These are phyloP conservation scores for Calonectria pseudoreteaudii DNA, from an alignment of 2,329 filamentous ascomycete species.

Conservation along the genomic window DNA sequence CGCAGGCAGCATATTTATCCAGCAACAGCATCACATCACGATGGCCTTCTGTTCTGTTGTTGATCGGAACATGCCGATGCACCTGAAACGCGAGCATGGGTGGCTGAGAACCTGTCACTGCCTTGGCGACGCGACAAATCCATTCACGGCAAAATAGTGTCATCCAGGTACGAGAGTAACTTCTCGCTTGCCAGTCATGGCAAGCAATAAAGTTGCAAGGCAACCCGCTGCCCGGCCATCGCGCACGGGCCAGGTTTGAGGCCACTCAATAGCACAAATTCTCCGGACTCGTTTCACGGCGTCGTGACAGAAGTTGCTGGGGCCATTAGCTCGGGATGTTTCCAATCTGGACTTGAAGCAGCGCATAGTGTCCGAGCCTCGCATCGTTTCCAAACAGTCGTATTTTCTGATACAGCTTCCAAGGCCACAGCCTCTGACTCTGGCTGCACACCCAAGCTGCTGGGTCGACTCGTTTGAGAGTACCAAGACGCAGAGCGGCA, in stretches of 20 bases:
- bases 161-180: slow-evolving; percentile 8
- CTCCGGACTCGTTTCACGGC: not conserved
- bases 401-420: slow-evolving; percentile 5
- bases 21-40: slow-evolving; percentile 1
- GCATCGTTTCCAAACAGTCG: slow-evolving; percentile 21
- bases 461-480: not conserved
- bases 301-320: slow-evolving; percentile 4
- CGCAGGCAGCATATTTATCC: slow-evolving; percentile 1
- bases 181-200: slow-evolving; percentile 9
- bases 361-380: slow-evolving; percentile 10
- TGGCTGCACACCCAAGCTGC: not conserved
- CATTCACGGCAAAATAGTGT: slow-evolving; percentile 25
- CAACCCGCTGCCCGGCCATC: not conserved
- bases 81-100: slow-evolving; percentile 40
- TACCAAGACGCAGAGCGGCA: not conserved
- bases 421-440: not conserved
- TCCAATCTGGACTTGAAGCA: slow-evolving; percentile 5
- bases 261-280: slow-evolving; percentile 1
- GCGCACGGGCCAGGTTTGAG: slow-evolving; percentile 14
- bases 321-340: not conserved
- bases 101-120: slow-evolving; percentile 14
- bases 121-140: slow-evolving; percentile 11
- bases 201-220: not conserved
- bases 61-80: slow-evolving; percentile 32
- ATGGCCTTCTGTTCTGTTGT: slow-evolving; percentile 1